Conservation (phyloP, 2,329 filamentous ascomycete species). For the Arthrobotrys entomopaga region DNA sequence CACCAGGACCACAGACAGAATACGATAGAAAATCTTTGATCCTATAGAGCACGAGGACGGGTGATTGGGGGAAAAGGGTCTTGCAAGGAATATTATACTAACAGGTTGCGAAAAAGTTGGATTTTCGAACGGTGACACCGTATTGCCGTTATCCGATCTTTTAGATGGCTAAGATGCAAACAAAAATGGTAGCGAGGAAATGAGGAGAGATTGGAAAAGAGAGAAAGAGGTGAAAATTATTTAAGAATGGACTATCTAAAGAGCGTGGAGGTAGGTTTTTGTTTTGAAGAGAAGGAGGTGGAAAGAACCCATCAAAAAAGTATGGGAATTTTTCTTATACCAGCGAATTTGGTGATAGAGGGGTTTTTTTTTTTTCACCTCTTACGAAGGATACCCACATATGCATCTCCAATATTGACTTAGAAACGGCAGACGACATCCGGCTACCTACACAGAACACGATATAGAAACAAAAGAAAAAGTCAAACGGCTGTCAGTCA, state of each 20-base stretch:
- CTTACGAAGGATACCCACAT: constrained; percentile 11
- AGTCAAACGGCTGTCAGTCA: constrained; percentile 18
- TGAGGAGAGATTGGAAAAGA: not conserved
- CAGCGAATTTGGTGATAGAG: constrained; percentile 6
- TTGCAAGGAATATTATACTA: constrained; percentile 4
- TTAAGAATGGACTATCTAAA: not conserved
- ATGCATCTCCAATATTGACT: constrained; percentile 7
- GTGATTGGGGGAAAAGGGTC: not conserved
- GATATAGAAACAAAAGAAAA: constrained; percentile 11
- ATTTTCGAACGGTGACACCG: not conserved
- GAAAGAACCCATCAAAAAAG: too few species aligned
- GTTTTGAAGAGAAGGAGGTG: not conserved
- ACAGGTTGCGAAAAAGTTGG: constrained; percentile 15
- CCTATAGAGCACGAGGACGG: too few species aligned
- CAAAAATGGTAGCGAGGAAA: not conserved
- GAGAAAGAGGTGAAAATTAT: not conserved
- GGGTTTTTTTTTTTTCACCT: not conserved
- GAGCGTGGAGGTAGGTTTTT: constrained; percentile 6
- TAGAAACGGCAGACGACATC: constrained; percentile 12
- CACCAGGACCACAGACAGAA: too few species aligned
- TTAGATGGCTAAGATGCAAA: not conserved
- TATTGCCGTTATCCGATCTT: not conserved
- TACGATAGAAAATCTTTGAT: too few species aligned
- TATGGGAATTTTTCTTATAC: too few species aligned
- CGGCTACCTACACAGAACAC: constrained; percentile 27